Evolutionary conservation across 257 asterid species (phyloP).

Genomic region (Avicennia marina): DNA sequence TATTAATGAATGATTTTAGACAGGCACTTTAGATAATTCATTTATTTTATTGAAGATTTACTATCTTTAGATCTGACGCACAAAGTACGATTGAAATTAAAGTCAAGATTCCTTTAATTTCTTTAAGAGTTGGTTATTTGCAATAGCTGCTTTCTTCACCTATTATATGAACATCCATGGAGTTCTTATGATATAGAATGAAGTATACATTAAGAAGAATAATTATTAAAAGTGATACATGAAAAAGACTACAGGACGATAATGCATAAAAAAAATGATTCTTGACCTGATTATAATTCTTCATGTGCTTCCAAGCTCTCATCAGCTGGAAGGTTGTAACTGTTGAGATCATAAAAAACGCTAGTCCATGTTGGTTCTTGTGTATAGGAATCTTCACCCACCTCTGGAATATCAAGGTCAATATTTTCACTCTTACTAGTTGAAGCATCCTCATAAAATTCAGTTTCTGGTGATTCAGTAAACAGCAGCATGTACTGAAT

Average conservation of each 20-base stretch:
- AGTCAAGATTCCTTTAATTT: background rate
- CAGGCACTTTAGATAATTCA: too few species aligned
- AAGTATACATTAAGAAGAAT: background rate
- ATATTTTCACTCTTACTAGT: constrained; percentile 19
- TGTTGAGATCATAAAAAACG: constrained; percentile 17
- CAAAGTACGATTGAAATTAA: background rate
- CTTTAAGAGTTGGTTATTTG: background rate
- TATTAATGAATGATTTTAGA: background rate
- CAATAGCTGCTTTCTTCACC: background rate
- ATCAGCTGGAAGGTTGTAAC: constrained; percentile 24
- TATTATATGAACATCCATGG: background rate
- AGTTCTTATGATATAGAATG: background rate
- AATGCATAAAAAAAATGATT: constrained; percentile 4
- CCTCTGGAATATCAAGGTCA: constrained; percentile 28
- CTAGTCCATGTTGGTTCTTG: background rate
- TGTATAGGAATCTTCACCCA: background rate
- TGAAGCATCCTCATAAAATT: constrained; percentile 22
- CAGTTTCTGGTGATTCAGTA: constrained; percentile 28
- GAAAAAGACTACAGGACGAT: background rate
- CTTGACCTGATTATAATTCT: constrained; percentile 49
- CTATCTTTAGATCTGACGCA: too few species aligned
- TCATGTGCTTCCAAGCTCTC: constrained; percentile 43
- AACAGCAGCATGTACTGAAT: constrained; percentile 45
- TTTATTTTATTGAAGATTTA: too few species aligned
- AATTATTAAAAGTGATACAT: background rate